Percentiles rank a stretch among this genome's conserved stretches.
These are phyloP conservation scores for Tylopilus intermedius DNA, from an alignment of 768 basidiomycete genomes.

Conservation along the genomic window DNA sequence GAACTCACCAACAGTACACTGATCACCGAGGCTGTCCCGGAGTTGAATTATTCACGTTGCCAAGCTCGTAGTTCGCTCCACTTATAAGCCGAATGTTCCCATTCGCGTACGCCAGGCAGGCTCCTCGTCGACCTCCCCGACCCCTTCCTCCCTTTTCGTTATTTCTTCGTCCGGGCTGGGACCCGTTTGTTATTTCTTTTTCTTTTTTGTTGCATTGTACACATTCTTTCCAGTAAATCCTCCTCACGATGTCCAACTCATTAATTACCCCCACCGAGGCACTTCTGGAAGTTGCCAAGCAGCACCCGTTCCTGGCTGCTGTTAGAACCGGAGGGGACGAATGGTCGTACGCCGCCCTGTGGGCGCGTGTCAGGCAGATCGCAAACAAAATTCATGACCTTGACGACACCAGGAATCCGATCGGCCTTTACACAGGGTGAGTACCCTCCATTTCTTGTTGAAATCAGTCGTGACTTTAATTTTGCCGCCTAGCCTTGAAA, in stretches of 20 bases:
- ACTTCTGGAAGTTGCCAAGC: conserved; percentile 29
- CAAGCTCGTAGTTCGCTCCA: background rate
- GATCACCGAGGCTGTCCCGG: background rate
- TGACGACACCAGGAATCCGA: conserved; percentile 19
- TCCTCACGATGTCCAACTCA: conserved; percentile 8
- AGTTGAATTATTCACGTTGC: background rate
- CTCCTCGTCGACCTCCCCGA: background rate
- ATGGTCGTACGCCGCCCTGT: conserved; percentile 29
- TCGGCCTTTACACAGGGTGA: conserved; percentile 27
- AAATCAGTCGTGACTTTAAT: background rate
- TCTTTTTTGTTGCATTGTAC: background rate
- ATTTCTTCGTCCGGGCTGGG: background rate
- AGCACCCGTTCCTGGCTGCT: conserved; percentile 22
- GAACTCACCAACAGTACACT: background rate
- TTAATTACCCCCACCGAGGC: conserved; percentile 27
- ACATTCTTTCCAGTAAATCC: conserved; percentile 5
- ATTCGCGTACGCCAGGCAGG: background rate
- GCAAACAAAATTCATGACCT: conserved; percentile 21
- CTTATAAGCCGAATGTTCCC: background rate
- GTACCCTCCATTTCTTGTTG: background rate
- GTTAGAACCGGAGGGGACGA: conserved; percentile 12
- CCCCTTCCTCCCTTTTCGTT: background rate
- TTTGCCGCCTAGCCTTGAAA: conserved; percentile 18
- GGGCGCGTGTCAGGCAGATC: conserved; percentile 26
- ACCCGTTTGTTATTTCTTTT: background rate